phyloP scores from a whole-genome alignment of 495 filamentous ascomycete species.

The Tuber microsphaerosporum region DNA sequence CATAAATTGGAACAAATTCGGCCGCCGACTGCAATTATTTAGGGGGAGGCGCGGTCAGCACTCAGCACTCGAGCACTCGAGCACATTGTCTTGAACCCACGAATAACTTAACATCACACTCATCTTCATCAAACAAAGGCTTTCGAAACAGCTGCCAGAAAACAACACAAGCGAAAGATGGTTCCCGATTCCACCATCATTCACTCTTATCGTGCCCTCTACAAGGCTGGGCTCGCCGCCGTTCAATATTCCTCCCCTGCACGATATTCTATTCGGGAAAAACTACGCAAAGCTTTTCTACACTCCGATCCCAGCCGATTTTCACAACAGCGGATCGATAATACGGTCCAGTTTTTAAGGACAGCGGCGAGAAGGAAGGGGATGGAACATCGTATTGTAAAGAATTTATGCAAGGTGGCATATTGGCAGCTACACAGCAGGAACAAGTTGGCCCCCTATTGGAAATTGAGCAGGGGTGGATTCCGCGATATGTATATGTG shows the following conservation, averaged over 20 bases:
- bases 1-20: background rate
- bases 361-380: slow-evolving; percentile 59
- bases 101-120: background rate
- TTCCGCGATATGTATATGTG: background rate
- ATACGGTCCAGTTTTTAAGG: slow-evolving; percentile 71
- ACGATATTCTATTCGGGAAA: slow-evolving; percentile 58
- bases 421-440: slow-evolving; percentile 51
- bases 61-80: too few relatives aligned
- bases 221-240: slow-evolving; percentile 64
- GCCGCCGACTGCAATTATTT: background rate
- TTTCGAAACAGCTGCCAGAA: background rate
- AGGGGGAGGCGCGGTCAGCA: too few relatives aligned
- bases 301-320: slow-evolving; percentile 50
- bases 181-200: slow-evolving; percentile 46
- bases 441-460: slow-evolving; percentile 31
- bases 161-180: slow-evolving; percentile 1
- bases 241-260: slow-evolving; percentile 73
- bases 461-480: background rate
- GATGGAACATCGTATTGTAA: slow-evolving; percentile 73
- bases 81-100: background rate
- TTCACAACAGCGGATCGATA: slow-evolving; percentile 55
- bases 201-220: slow-evolving; percentile 72
- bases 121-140: background rate
- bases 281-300: slow-evolving; percentile 66
- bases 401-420: slow-evolving; percentile 59